These are phyloP conservation scores for Kluyveromyces wickerhamii DNA, from an alignment of 805 yeast genomes.

Conservation along the genomic window DNA sequence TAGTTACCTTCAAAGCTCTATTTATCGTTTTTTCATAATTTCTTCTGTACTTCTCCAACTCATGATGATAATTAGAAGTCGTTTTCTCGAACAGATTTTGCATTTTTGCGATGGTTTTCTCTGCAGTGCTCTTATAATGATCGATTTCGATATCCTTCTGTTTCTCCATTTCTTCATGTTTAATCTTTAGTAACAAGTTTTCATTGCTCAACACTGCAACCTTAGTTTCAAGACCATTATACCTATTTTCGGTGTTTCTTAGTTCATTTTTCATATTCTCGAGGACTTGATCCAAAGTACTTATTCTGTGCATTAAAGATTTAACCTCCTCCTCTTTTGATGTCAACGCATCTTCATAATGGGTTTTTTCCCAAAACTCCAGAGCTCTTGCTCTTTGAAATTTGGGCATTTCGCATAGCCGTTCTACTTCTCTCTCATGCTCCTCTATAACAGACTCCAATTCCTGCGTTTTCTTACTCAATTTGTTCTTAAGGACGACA, in stretches of 20 bases:
- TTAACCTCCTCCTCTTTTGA: not conserved
- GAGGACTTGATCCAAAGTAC: not conserved
- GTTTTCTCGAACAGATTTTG: not conserved
- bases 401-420: not conserved
- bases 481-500: conserved; percentile 25
- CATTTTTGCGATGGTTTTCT: not conserved
- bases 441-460: not conserved
- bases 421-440: not conserved
- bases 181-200: not conserved
- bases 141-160: not conserved
- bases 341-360: not conserved
- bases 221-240: not conserved
- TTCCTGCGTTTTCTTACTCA: conserved; percentile 30
- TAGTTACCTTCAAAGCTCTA: conserved; percentile 1
- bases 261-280: not conserved
- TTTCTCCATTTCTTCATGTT: not conserved
- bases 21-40: conserved; percentile 2
- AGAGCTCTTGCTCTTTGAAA: not conserved
- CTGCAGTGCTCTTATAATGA: not conserved
- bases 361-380: conserved; percentile 3
- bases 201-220: not conserved
- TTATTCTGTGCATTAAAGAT: not conserved
- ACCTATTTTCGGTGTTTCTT: not conserved
- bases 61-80: not conserved
- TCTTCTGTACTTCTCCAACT: not conserved